Percentiles rank a stretch among this genome's conserved stretches.
Evolutionary conservation across 352 stramenopile species (phyloP).

Genomic region (Blastocystis sp.): DNA sequence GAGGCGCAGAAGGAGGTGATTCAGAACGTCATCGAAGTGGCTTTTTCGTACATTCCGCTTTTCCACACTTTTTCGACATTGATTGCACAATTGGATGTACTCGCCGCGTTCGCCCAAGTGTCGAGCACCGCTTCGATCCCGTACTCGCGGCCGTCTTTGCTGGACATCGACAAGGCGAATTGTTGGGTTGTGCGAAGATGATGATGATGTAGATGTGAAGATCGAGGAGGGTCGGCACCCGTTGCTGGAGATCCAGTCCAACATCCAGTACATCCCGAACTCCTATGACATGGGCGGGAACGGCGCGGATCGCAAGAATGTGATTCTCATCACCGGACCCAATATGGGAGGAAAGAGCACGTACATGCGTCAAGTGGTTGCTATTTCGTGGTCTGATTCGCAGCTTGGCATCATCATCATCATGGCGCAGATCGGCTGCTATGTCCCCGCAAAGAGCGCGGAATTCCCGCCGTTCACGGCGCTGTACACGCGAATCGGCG

Average conservation of each 20-base stretch:
- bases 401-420: constrained; percentile 77
- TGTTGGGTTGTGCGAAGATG: constrained; percentile 80
- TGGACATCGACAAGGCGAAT: constrained; percentile 64
- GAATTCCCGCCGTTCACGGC: constrained; percentile 92
- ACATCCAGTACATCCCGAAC: constrained; percentile 96
- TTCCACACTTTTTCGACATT: constrained; percentile 87
- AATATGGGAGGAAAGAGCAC: constrained; percentile 99
- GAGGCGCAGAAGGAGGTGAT: constrained; percentile 88
- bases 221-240: constrained; percentile 90
- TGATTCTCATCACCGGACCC: constrained; percentile 93
- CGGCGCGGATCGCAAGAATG: constrained; percentile 25
- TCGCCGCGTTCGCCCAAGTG: constrained; percentile 90
- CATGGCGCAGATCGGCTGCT: constrained; percentile 94
- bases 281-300: constrained; percentile 84
- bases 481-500: constrained; percentile 92
- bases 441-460: constrained; percentile 89
- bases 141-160: constrained; percentile 80
- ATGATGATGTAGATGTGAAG: constrained; percentile 80
- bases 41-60: constrained; percentile 91
- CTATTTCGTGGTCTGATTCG: not conserved
- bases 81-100: constrained; percentile 90
- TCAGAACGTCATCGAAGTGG: constrained; percentile 88
- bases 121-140: constrained; percentile 82
- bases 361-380: constrained; percentile 90
- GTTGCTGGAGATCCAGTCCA: constrained; percentile 96